Base-by-base conservation (phyloP, 495 filamentous ascomycete genomes). In the Penicillium diatomitis region DNA sequence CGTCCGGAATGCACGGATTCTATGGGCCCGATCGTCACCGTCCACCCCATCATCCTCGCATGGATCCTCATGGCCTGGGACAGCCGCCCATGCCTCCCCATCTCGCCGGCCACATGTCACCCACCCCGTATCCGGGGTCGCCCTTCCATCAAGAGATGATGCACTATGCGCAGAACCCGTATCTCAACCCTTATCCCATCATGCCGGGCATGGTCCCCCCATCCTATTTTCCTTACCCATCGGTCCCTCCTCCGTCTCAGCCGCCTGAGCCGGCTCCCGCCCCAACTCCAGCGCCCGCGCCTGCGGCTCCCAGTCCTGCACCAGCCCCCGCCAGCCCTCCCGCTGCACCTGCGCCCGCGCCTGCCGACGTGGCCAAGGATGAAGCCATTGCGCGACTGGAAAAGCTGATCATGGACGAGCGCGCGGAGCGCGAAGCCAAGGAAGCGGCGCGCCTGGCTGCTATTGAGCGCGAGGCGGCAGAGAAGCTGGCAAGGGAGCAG, bases 381-480 rank as follows among this genome's bases (percentile, higher is more conserved):
- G 75, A 79, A 30, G 73, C 75, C 27, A 76, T 76, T 41, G 72
- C 66, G n/a, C 64, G 71, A 36, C 53, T 79, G 12, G 74, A 78
- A 52, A 73, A 76, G 46, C 48, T 79, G 48, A 75, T 79, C 29
- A 20, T 78, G 49, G 74, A 79, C 12, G 73, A 77, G 31, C 68
- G 71, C 32, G 64, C 63, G 41, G 72, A 67, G 7, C 57, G 66
- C 31, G 70, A 75, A 38, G 55, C 60, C 6, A 70, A 70, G 47
- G 74, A 78, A 54, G 69, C 66, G 29, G 72, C 67, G 9, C 63
- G 54, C 6, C 48, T 56, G 41, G 67, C 65, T 39, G 63, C 56
- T 1, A 61, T 66, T 30, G 68, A 67, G 5, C 72, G 71, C 41
- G 76, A 72, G 38, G 71, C 71, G 32, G 78, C 74, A 5, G 78